phyloP scores from a whole-genome alignment of 352 stramenopile genomes.

The Globisporangium abappressorium region DNA sequence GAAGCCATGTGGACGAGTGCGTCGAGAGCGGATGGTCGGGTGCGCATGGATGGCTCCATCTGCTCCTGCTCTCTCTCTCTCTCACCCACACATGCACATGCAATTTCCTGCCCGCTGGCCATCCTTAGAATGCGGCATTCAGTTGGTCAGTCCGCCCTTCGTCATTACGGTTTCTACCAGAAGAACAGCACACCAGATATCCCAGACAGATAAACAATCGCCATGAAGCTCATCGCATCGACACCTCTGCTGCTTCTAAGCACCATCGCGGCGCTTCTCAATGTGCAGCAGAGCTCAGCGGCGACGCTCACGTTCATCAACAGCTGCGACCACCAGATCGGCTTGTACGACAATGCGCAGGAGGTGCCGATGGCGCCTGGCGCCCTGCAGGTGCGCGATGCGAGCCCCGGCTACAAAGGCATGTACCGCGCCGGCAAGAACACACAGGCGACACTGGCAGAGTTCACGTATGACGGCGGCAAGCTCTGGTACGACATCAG shows the following conservation, averaged over 20 bases:
- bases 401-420: conserved; percentile 12
- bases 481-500: conserved; percentile 54
- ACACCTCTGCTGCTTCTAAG: neutral
- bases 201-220: neutral
- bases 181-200: neutral
- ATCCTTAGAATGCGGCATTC: neutral
- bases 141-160: neutral
- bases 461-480: conserved; percentile 34
- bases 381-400: neutral
- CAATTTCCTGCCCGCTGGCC: neutral
- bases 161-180: neutral
- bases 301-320: conserved; percentile 20
- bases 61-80: conserved; percentile 4
- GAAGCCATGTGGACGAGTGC: conserved; percentile 7
- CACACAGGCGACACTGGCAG: conserved; percentile 29
- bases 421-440: conserved; percentile 23
- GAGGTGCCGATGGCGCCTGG: conserved; percentile 6
- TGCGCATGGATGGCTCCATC: neutral
- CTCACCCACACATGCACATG: neutral
- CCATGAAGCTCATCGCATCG: conserved; percentile 5
- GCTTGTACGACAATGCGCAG: conserved; percentile 21
- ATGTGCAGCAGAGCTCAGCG: neutral
- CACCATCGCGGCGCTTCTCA: neutral
- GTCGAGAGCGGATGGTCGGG: conserved; percentile 1
- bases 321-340: conserved; percentile 18